These are phyloP conservation scores for Amanita muscaria DNA, from an alignment of 768 basidiomycete species.

Conservation along the genomic window DNA sequence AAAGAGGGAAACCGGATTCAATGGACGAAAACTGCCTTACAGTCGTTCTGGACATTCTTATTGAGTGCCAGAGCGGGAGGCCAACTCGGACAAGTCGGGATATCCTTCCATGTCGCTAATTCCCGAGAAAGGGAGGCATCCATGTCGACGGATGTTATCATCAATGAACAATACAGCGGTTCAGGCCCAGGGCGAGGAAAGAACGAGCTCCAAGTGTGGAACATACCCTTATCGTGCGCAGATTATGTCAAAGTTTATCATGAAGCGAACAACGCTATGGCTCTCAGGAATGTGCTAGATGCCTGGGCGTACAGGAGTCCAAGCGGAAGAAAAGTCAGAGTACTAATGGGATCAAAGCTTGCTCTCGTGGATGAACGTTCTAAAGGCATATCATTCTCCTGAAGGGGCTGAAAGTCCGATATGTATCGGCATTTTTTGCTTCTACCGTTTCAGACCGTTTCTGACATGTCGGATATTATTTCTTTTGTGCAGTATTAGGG, in stretches of 20 bases:
- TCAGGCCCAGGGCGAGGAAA: not conserved
- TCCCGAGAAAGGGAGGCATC: conserved; percentile 3
- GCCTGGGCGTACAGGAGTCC: conserved; percentile 31
- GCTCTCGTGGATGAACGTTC: conserved; percentile 40
- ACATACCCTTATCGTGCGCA: conserved; percentile 19
- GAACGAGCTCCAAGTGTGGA: conserved; percentile 7
- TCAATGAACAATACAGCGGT: not conserved
- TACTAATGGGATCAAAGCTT: conserved; percentile 40
- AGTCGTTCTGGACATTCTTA: conserved; percentile 44
- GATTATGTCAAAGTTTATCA: conserved; percentile 58
- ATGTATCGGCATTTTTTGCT: not conserved
- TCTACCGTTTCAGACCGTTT: too few species aligned
- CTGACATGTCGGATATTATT: too few species aligned
- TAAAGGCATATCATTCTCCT: conserved; percentile 36
- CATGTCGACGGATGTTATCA: conserved; percentile 1
- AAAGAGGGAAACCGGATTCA: conserved; percentile 22
- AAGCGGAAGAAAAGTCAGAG: conserved; percentile 26
- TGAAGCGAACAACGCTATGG: conserved; percentile 38
- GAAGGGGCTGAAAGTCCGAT: conserved; percentile 7
- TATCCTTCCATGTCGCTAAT: conserved; percentile 36
- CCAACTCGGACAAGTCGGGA: conserved; percentile 35
- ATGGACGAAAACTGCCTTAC: conserved; percentile 39
- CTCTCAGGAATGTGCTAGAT: conserved; percentile 41
- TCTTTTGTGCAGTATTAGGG: too few species aligned
- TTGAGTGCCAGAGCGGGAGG: conserved; percentile 27